Evolutionary conservation across 441 rosid species (phyloP).

Genomic region (Eruca vesicaria): DNA sequence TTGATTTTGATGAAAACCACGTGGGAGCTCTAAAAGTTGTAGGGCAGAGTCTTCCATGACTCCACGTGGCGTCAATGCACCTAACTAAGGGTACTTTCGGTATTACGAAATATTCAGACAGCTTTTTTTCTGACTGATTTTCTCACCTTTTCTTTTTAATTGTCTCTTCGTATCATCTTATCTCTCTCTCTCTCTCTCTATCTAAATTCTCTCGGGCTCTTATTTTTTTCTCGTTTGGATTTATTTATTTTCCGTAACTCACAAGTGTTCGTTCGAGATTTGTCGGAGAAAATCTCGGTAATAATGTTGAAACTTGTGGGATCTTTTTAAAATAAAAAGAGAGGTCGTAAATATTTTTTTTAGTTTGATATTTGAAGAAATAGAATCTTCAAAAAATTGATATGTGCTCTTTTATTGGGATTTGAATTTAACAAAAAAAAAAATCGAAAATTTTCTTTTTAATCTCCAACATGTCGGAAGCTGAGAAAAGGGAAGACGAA

Average conservation of each 20-base stretch:
- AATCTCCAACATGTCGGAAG: conserved; percentile 23
- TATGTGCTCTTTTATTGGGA: conserved; percentile 5
- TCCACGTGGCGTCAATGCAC: conserved; percentile 33
- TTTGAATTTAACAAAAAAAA: conserved; percentile 15
- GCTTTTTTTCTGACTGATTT: conserved; percentile 12
- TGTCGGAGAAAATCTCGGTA: conserved; percentile 24
- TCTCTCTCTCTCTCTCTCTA: conserved; percentile 2
- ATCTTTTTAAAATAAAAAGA: conserved; percentile 3
- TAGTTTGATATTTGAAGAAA: conserved; percentile 13
- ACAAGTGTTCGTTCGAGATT: conserved; percentile 4
- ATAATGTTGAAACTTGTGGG: background rate
- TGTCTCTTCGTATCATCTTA: background rate
- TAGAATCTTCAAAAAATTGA: conserved; percentile 24
- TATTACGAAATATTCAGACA: conserved; percentile 5
- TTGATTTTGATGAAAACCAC: conserved; percentile 11
- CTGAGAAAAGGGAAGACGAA: conserved; percentile 28
- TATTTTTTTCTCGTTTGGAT: background rate
- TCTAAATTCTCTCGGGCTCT: conserved; percentile 12
- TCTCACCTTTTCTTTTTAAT: background rate
- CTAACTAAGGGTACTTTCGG: conserved; percentile 5
- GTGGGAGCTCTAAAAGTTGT: conserved; percentile 13
- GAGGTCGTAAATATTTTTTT: background rate
- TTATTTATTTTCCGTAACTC: background rate
- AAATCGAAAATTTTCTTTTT: background rate
- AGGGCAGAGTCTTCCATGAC: conserved; percentile 2